Percentiles rank a stretch among this genome's conserved stretches.
phyloP scores from a whole-genome alignment of 140 eudicot genomes.

The Erigeron philadelphicus region DNA sequence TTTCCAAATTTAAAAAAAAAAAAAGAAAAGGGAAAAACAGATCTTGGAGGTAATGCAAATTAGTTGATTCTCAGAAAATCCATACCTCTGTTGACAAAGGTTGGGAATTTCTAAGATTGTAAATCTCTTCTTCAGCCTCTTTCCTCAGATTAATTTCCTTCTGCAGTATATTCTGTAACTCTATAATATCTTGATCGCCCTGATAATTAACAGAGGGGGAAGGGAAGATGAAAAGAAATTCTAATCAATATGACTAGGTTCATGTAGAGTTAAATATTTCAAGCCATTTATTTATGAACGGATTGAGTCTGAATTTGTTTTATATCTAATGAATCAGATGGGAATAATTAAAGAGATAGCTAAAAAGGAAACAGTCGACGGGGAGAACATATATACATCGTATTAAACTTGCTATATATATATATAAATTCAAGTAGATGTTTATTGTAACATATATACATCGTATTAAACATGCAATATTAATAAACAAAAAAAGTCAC shows the following conservation, averaged over 20 bases:
- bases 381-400: no score
- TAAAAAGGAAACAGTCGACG: background rate
- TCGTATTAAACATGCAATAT: background rate
- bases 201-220: constrained; percentile 26
- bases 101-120: constrained; percentile 54
- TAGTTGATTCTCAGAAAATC: constrained; percentile 3
- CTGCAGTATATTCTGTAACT: constrained; percentile 62
- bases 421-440: background rate
- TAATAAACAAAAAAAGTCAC: background rate
- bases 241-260: background rate
- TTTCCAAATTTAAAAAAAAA: background rate
- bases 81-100: constrained; percentile 40
- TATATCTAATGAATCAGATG: background rate
- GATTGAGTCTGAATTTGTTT: background rate
- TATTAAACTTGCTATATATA: background rate
- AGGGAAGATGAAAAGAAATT: constrained; percentile 8
- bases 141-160: constrained; percentile 58
- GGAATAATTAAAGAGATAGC: background rate
- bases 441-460: background rate
- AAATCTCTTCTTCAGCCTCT: constrained; percentile 80
- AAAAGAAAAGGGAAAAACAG: no score
- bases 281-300: background rate
- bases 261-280: background rate
- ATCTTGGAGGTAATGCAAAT: background rate
- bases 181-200: constrained; percentile 55